Evolutionary conservation across 2,329 filamentous ascomycete species (phyloP).

Genomic region (Colletotrichum brevisporum): DNA sequence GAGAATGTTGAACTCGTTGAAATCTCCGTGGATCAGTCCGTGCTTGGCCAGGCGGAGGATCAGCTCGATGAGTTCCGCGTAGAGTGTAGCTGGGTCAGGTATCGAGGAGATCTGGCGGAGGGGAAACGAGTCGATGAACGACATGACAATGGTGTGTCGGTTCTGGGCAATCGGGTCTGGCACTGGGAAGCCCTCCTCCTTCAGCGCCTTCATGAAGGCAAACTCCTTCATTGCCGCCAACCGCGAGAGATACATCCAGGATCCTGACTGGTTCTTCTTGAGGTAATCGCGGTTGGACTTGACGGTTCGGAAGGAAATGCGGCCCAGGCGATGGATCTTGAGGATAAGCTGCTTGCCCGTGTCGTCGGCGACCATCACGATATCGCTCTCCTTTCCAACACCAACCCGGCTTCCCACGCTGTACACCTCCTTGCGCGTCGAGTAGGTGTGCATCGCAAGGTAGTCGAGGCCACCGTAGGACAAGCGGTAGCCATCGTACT

Average conservation of each 20-base stretch:
- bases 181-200: conserved; percentile 88
- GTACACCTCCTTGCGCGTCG: conserved; percentile 85
- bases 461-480: conserved; percentile 98
- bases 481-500: conserved; percentile 96
- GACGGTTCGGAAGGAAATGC: conserved; percentile 96
- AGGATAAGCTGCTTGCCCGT: conserved; percentile 84
- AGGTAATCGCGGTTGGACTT: conserved; percentile 97
- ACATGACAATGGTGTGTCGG: conserved; percentile 97
- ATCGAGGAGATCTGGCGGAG: conserved; percentile 89
- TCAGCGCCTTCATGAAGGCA: conserved; percentile 91
- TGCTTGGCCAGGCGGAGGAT: conserved; percentile 87
- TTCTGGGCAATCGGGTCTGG: conserved; percentile 91
- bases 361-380: conserved; percentile 90
- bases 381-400: conserved; percentile 97
- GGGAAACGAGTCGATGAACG: conserved; percentile 91
- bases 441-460: conserved; percentile 92
- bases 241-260: conserved; percentile 98
- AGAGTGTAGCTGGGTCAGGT: conserved; percentile 86
- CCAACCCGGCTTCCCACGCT: conserved; percentile 95
- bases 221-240: conserved; percentile 95
- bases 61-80: conserved; percentile 90
- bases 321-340: conserved; percentile 95
- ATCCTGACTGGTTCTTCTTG: conserved; percentile 81
- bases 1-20: conserved; percentile 99
- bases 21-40: conserved; percentile 96